Evolutionary conservation across 2,329 filamentous ascomycete genomes (phyloP).

Genomic region (Diaporthe ampelina): DNA sequence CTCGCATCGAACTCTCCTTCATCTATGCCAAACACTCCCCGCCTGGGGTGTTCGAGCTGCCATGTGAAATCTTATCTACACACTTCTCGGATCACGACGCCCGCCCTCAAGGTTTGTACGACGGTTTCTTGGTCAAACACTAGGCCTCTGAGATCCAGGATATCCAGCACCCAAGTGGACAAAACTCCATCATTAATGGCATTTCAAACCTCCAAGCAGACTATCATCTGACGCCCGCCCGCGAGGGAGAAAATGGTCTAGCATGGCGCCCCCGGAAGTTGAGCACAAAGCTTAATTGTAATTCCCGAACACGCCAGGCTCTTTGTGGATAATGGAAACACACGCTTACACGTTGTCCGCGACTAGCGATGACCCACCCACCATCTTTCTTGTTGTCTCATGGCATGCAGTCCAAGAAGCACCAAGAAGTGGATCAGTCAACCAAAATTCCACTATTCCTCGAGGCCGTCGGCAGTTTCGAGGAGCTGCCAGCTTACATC

Average conservation of each 20-base stretch:
- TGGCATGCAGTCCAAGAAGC: conserved; percentile 9
- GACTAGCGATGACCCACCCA: background rate
- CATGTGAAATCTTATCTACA: background rate
- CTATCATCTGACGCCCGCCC: background rate
- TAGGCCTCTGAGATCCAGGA: background rate
- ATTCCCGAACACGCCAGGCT: conserved; percentile 1
- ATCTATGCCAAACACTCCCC: conserved; percentile 17
- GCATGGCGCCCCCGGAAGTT: conserved; percentile 5
- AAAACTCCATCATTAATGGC: background rate
- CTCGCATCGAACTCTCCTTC: conserved; percentile 1
- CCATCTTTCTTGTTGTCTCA: background rate
- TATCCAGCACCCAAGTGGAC: background rate
- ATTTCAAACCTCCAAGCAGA: background rate
- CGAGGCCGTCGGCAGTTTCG: conserved; percentile 1
- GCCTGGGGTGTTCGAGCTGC: conserved; percentile 16
- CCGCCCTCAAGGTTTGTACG: conserved; percentile 8
- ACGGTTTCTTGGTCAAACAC: conserved; percentile 29
- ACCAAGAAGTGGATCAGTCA: background rate
- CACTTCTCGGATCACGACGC: conserved; percentile 15
- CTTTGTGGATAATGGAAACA: background rate
- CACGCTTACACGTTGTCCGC: background rate
- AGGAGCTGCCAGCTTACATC: background rate
- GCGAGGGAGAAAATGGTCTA: conserved; percentile 3
- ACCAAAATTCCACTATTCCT: background rate
- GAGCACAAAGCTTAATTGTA: conserved; percentile 10